Evolutionary conservation across 768 basidiomycete genomes (phyloP), one percentile per base, ranked within the genome.

Genomic region (Suillus americanus): DNA sequence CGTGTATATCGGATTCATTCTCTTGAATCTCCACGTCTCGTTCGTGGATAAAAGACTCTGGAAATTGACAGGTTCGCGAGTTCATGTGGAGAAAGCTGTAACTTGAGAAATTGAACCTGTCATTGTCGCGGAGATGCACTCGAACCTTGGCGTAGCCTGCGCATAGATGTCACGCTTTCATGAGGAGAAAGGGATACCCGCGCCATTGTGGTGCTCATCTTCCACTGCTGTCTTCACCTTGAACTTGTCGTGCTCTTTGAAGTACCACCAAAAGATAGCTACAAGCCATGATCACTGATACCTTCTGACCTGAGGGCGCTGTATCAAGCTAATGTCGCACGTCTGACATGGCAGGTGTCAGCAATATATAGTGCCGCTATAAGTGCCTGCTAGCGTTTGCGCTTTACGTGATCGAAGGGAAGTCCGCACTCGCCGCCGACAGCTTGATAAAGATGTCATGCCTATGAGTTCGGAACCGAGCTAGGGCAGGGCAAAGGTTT

Each of bases 1-100:
- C 97, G 71, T 96, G 94, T 61, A 99, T 98, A 8, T 97, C 96
- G 9, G 87, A 89, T 77, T 99, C 97, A 62, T 99, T 99, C 73
- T 98, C 95, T 60, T 91, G 87, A 62, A 98, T 99, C 71, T 99
- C 97, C 0, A 82, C 83, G 74, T 99, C 97, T 18, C 97, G 89
- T 73, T 99, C 97, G 25, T 62, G 71, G 41, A 76, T 76, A 43
- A 99, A 80, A 13, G 25, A 51, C 25, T 25, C 12, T 48, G 46
- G 13, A 5, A 6, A 48, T 48, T 48, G 14, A 16, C 48, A 50
- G 97, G 74, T 95, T 95, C 18, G 93, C 93, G 33, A 99, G 85
- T 77, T 98, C 97, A 65, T 92, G 90, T 0, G 92, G 91, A 2
- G 92, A 94, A n/a, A 94, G 79, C 65, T 90, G 89, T 7, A 79